Percentiles rank a stretch among this genome's conserved stretches.
phyloP scores from a whole-genome alignment of 306 rosid species.

The Prunus dulcis region DNA sequence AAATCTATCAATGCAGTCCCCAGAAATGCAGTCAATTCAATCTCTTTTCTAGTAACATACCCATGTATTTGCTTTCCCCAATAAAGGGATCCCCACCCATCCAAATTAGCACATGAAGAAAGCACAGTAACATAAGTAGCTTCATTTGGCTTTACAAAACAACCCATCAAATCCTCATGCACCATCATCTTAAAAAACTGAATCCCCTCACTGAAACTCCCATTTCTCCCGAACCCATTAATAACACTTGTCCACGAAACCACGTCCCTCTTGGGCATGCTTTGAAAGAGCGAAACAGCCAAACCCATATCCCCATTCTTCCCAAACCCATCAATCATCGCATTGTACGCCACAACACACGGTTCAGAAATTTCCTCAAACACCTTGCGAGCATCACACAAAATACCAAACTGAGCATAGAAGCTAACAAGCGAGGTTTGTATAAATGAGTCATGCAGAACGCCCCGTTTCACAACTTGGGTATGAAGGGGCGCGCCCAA shows the following conservation, averaged over 20 bases:
- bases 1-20: slow-evolving; percentile 62
- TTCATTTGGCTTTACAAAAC: slow-evolving; percentile 63
- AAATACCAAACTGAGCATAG: slow-evolving; percentile 24
- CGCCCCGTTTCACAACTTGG: slow-evolving; percentile 55
- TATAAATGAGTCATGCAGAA: slow-evolving; percentile 48
- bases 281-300: slow-evolving; percentile 44
- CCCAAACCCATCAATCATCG: slow-evolving; percentile 61
- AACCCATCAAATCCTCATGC: slow-evolving; percentile 33
- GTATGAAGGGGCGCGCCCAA: slow-evolving; percentile 45
- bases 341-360: slow-evolving; percentile 56
- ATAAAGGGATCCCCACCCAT: slow-evolving; percentile 44
- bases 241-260: slow-evolving; percentile 70
- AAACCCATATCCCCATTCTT: slow-evolving; percentile 59
- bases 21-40: slow-evolving; percentile 41
- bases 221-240: slow-evolving; percentile 54
- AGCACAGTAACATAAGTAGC: slow-evolving; percentile 70
- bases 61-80: slow-evolving; percentile 67
- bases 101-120: slow-evolving; percentile 56
- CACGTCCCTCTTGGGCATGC: slow-evolving; percentile 53
- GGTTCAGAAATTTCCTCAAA: slow-evolving; percentile 58
- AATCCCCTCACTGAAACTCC: slow-evolving; percentile 42
- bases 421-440: slow-evolving; percentile 50
- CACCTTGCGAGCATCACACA: slow-evolving; percentile 53
- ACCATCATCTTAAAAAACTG: slow-evolving; percentile 54
- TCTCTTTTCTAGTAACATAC: slow-evolving; percentile 35